These are phyloP conservation scores for Emmonsia crescens DNA, from an alignment of 2,329 filamentous ascomycete genomes.

Conservation along the genomic window DNA sequence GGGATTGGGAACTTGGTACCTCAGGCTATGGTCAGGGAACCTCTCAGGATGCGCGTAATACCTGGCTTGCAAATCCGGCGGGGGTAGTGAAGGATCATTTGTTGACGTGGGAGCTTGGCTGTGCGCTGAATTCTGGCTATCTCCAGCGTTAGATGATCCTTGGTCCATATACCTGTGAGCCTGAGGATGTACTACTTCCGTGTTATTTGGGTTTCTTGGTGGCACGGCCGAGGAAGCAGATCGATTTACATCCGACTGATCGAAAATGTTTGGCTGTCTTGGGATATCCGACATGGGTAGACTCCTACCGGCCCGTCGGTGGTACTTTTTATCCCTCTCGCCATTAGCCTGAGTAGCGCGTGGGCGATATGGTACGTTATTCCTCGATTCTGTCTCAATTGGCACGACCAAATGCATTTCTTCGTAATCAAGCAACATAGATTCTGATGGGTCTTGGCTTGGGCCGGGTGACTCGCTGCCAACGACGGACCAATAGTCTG, in stretches of 20 bases:
- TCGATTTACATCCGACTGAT: neutral
- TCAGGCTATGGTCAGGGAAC: neutral
- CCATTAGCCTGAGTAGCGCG: neutral
- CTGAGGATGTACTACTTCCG: neutral
- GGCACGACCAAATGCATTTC: neutral
- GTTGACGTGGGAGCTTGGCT: neutral
- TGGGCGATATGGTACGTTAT: neutral
- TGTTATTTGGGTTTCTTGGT: neutral
- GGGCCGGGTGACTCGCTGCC: constrained; percentile 11
- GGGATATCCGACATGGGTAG: neutral
- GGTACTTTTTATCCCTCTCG: neutral
- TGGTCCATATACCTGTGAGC: neutral
- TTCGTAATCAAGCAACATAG: constrained; percentile 26
- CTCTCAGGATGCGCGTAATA: neutral
- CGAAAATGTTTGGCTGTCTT: neutral
- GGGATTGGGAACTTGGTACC: neutral
- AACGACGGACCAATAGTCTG: neutral
- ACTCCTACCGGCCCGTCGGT: neutral
- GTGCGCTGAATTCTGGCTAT: neutral
- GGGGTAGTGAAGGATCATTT: neutral
- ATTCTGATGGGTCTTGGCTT: constrained; percentile 20
- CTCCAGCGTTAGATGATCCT: neutral
- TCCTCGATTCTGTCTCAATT: neutral
- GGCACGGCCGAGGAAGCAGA: neutral
- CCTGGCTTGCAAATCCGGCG: neutral